phyloP scores from a whole-genome alignment of 768 basidiomycete genomes.

The Tephrocybe sp. region DNA sequence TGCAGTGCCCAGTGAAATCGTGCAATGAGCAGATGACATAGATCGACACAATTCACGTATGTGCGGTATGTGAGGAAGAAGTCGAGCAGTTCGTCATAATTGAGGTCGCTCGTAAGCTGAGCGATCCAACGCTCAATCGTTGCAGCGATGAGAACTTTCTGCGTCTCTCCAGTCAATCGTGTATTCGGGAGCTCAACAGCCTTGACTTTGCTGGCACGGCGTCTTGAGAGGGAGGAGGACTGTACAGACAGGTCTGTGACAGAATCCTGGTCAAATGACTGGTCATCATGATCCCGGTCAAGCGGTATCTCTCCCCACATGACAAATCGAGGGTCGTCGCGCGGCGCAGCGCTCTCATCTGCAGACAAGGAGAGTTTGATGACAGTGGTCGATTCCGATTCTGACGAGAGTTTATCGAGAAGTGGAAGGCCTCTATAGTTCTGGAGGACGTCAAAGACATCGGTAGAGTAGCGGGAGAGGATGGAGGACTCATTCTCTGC shows the following conservation, averaged over 20 bases:
- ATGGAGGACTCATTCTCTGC: constrained; percentile 42
- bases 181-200: constrained; percentile 27
- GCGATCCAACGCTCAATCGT: constrained; percentile 94
- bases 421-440: constrained; percentile 76
- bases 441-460: constrained; percentile 81
- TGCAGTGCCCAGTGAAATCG: constrained; percentile 89
- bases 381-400: constrained; percentile 60
- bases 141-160: constrained; percentile 75
- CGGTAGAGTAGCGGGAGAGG: constrained; percentile 67
- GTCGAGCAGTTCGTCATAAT: constrained; percentile 84
- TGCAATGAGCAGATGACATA: constrained; percentile 80
- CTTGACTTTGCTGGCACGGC: constrained; percentile 34
- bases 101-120: constrained; percentile 82
- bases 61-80: constrained; percentile 93
- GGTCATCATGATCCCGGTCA: constrained; percentile 32
- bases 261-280: constrained; percentile 34
- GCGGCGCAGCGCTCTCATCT: constrained; percentile 70
- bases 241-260: constrained; percentile 30
- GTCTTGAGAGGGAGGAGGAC: constrained; percentile 33
- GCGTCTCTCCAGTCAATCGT: constrained; percentile 24
- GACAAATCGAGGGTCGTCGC: constrained; percentile 88
- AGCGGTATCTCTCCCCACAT: constrained; percentile 74
- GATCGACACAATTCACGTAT: constrained; percentile 76
- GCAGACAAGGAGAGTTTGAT: constrained; percentile 69
- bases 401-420: constrained; percentile 63